These are phyloP conservation scores for Metarhizium brunneum DNA, from an alignment of 2,329 filamentous ascomycete genomes.

Conservation along the genomic window DNA sequence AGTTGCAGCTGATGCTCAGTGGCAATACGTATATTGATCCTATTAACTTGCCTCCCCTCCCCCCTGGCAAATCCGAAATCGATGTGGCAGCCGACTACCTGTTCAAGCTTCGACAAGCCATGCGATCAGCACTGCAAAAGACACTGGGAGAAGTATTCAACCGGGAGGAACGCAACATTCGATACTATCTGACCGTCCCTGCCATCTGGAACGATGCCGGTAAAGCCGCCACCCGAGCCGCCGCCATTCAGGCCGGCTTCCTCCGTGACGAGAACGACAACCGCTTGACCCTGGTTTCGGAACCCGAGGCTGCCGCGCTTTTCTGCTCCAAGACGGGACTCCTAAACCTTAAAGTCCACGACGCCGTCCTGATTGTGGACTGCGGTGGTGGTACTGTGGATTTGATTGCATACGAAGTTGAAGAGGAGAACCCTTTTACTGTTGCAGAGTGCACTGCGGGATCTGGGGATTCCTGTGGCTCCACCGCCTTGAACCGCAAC, in stretches of 20 bases:
- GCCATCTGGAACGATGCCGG: slow-evolving; percentile 99
- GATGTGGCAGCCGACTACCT: slow-evolving; percentile 99
- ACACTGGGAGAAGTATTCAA: slow-evolving; percentile 96
- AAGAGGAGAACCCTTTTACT: slow-evolving; percentile 94
- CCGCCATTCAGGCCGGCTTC: slow-evolving; percentile 94
- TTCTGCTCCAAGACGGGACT: slow-evolving; percentile 97
- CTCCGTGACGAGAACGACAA: slow-evolving; percentile 97
- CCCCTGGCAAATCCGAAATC: slow-evolving; percentile 96
- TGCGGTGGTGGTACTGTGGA: slow-evolving; percentile 98
- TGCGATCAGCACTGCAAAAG: slow-evolving; percentile 93
- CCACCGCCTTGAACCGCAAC: slow-evolving; percentile 95
- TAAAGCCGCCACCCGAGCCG: slow-evolving; percentile 91
- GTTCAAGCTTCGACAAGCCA: slow-evolving; percentile 94
- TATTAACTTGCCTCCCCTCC: slow-evolving; percentile 94
- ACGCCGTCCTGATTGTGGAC: slow-evolving; percentile 96
- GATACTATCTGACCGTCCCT: slow-evolving; percentile 96
- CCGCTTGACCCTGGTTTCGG: slow-evolving; percentile 84
- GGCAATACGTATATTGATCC: slow-evolving; percentile 99
- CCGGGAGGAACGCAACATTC: slow-evolving; percentile 93
- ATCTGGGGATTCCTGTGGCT: slow-evolving; percentile 94
- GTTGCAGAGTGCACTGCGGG: slow-evolving; percentile 96
- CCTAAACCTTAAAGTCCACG: slow-evolving; percentile 93
- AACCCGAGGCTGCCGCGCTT: slow-evolving; percentile 92
- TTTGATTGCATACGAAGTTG: slow-evolving; percentile 97
- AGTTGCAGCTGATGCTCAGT: slow-evolving; percentile 95